Evolutionary conservation across 805 yeast species (phyloP), one percentile per base, ranked within the genome.

Genomic region (Teunomyces gatunensis): DNA sequence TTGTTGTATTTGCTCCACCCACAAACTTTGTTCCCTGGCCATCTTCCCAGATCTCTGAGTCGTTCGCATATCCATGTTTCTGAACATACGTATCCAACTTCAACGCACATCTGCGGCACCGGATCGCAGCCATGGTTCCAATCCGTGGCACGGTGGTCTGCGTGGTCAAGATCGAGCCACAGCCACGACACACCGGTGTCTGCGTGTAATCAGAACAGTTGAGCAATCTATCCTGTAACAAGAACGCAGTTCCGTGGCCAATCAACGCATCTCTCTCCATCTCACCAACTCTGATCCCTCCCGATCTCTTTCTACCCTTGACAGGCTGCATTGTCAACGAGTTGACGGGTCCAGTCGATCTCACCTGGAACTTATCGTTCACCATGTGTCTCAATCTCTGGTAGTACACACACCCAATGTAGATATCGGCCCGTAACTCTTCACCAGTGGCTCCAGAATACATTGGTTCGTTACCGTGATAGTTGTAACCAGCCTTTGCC

Each of bases 201-300:
- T 91, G 96, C 0, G 98, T 83, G 73, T 94, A 94, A 68, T 94
- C 99, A 6, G 96, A 87, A 64, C 96, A 90, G 72, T 94, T 94
- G 65, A 94, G 78, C 63, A 94, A 76, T 71, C 99, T 84, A 67
- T 94, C 99, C 69, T 92, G 98, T 57, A 94, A 75, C 59, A 94
- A 73, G 82, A 81, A 94, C 1, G 99, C 90, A 5, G 99, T 87
- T 71, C 99, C 99, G 64, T 94, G 99, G 50, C 98, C 99, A 68
- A 94, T 90, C 60, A 94, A 77, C 2, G 99, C 99, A 79, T 94
- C 99, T 74, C 99, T 87, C 74, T 94, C 99, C 99, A 94, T 94
- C 71, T 94, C 99, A 68, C 99, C 99, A 34, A 94, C 96, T 79
- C 99, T 95, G 58, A 94, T 94, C 86, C 99, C 99, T 73, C 99